Conservation (phyloP, 805 yeast species). For the Monosporozyma aquatica region DNA sequence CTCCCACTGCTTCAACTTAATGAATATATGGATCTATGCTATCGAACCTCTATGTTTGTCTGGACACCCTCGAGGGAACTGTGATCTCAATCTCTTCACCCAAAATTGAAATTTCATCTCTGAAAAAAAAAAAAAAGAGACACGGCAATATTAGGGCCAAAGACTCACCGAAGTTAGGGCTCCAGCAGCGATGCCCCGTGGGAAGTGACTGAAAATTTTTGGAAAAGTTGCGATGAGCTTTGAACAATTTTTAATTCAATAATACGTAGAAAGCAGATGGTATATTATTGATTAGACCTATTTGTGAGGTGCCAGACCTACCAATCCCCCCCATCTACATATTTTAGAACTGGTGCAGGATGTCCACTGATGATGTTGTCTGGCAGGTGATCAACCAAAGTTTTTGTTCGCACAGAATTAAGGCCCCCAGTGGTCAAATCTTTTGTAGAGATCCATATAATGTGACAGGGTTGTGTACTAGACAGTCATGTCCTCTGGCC, state of each 20-base stretch:
- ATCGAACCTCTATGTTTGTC: background rate
- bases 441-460: constrained; percentile 95
- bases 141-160: background rate
- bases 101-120: too few species aligned
- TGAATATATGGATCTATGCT: too few species aligned
- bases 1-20: too few species aligned
- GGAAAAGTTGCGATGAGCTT: constrained; percentile 7
- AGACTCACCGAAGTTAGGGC: background rate
- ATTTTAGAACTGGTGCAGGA: constrained; percentile 6
- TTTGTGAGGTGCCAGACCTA: too few species aligned
- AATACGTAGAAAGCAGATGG: too few species aligned
- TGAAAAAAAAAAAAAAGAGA: background rate
- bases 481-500: constrained; percentile 95
- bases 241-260: too few species aligned
- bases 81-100: too few species aligned
- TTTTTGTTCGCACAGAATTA: constrained; percentile 89
- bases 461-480: constrained; percentile 85
- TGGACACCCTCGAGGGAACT: background rate
- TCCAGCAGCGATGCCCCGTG: background rate
- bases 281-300: too few species aligned
- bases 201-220: constrained; percentile 5
- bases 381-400: constrained; percentile 97
- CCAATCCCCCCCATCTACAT: too few species aligned
- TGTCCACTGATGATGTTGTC: constrained; percentile 67
- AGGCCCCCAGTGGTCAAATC: constrained; percentile 79